These are phyloP conservation scores for Medicago lupulina DNA, from an alignment of 306 rosid species.

Conservation along the genomic window DNA sequence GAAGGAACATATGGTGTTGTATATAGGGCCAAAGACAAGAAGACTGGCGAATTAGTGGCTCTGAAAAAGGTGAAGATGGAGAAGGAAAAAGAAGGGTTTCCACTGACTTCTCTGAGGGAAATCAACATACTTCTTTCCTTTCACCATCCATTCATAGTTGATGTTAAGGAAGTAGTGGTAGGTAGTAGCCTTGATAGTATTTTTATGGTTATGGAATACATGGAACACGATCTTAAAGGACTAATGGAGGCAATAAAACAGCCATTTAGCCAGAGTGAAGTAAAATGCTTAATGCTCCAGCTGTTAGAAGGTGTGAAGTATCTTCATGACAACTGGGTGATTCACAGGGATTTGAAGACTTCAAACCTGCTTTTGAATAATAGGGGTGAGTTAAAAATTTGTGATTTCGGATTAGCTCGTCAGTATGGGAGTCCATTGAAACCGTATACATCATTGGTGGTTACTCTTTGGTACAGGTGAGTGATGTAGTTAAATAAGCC, in stretches of 20 bases:
- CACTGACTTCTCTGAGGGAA: slow-evolving; percentile 97
- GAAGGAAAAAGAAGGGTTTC: slow-evolving; percentile 98
- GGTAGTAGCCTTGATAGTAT: slow-evolving; percentile 98
- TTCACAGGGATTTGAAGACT: slow-evolving; percentile 96
- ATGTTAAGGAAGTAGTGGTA: slow-evolving; percentile 98
- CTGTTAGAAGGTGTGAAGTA: slow-evolving; percentile 91
- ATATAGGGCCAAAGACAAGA: slow-evolving; percentile 93
- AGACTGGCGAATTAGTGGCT: slow-evolving; percentile 89
- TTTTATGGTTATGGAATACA: slow-evolving; percentile 99
- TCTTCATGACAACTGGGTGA: slow-evolving; percentile 99
- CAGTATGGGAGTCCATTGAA: slow-evolving; percentile 99
- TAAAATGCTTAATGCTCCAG: slow-evolving; percentile 96
- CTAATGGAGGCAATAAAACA: slow-evolving; percentile 98
- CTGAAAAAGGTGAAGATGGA: slow-evolving; percentile 99
- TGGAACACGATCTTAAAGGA: slow-evolving; percentile 98
- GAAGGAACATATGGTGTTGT: slow-evolving; percentile 99
- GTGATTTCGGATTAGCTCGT: slow-evolving; percentile 98
- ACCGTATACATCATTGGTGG: slow-evolving; percentile 95
- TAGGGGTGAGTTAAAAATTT: slow-evolving; percentile 93
- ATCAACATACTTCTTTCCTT: slow-evolving; percentile 97
- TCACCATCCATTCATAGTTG: slow-evolving; percentile 92
- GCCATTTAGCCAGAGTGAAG: slow-evolving; percentile 99
- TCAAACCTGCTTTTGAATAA: slow-evolving; percentile 94
- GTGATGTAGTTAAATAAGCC: slow-evolving; percentile 15
- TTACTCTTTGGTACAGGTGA: slow-evolving; percentile 99